Percentiles rank a stretch among this genome's conserved stretches.
These are phyloP conservation scores for Trebouxia sp. DNA, from an alignment of 139 green algal species.

Conservation along the genomic window DNA sequence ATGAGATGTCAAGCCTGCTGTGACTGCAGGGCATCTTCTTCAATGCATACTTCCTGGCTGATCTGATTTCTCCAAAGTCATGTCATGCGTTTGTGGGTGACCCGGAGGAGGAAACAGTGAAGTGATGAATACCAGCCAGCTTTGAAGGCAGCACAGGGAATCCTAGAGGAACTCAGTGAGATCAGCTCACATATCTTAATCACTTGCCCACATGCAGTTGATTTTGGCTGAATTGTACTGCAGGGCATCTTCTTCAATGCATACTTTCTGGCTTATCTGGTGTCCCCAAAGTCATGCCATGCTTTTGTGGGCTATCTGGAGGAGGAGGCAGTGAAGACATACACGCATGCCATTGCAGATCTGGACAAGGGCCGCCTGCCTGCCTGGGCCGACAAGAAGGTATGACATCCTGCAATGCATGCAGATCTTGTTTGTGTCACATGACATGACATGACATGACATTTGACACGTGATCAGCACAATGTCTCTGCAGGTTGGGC, in stretches of 20 bases:
- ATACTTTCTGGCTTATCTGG: constrained; percentile 70
- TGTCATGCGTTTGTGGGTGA: constrained; percentile 92
- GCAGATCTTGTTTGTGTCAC: neutral
- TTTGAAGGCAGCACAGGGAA: too few species aligned
- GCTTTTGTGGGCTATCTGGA: constrained; percentile 91
- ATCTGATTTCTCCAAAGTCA: constrained; percentile 75
- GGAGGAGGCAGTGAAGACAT: constrained; percentile 95
- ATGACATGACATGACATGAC: too few species aligned
- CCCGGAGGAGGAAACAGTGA: constrained; percentile 94
- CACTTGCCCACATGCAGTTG: too few species aligned
- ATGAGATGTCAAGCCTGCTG: too few species aligned
- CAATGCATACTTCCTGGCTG: constrained; percentile 69
- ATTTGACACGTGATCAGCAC: too few species aligned
- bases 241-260: constrained; percentile 86
- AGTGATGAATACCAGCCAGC: too few species aligned
- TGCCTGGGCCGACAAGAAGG: constrained; percentile 64
- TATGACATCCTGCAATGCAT: constrained; percentile 21
- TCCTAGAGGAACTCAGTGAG: too few species aligned
- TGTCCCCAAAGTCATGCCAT: constrained; percentile 82
- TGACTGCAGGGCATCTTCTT: constrained; percentile 76
- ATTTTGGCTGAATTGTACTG: too few species aligned
- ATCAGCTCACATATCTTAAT: too few species aligned
- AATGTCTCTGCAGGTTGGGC: too few species aligned
- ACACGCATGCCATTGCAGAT: constrained; percentile 76
- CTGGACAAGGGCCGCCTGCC: constrained; percentile 62